Conservation (phyloP, 805 yeast genomes). For the Schizosaccharomyces octosporus region DNA sequence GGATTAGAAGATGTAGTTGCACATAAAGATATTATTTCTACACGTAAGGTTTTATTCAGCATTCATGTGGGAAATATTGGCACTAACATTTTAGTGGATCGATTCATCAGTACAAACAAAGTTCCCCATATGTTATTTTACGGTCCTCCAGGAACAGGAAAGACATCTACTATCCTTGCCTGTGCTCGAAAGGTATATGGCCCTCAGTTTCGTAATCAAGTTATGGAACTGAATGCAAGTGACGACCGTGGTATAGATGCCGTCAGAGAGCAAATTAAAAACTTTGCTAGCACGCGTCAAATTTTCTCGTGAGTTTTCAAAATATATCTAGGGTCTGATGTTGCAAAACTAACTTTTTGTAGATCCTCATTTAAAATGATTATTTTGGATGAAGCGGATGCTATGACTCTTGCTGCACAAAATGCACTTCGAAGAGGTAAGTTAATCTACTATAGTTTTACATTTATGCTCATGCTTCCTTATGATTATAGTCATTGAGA, state of each 20-base stretch:
- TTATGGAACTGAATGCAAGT: conserved; percentile 65
- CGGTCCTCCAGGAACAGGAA: conserved; percentile 89
- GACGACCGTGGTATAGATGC: conserved; percentile 80
- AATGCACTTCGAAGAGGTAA: conserved; percentile 81
- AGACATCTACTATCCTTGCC: conserved; percentile 70
- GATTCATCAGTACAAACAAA: conserved; percentile 60
- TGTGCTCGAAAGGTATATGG: conserved; percentile 60
- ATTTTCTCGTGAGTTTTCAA: conserved; percentile 34
- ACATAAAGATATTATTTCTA: conserved; percentile 61
- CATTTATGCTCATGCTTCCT: too few relatives aligned
- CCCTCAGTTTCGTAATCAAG: conserved; percentile 45
- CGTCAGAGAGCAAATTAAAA: conserved; percentile 64
- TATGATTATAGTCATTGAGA: conserved; percentile 21
- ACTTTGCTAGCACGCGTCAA: conserved; percentile 81
- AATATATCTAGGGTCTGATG: neutral
- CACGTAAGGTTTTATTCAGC: conserved; percentile 15
- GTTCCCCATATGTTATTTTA: conserved; percentile 79
- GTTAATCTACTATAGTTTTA: conserved; percentile 10
- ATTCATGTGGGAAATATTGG: neutral
- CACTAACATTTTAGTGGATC: conserved; percentile 17
- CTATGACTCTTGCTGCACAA: conserved; percentile 94
- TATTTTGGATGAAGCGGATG: conserved; percentile 84
- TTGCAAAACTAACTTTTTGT: neutral
- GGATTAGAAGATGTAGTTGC: conserved; percentile 74
- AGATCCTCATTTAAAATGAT: conserved; percentile 78